A percentile compares a stretch with the other conserved stretches of the same genome.
phyloP scores from a whole-genome alignment of 352 stramenopile genomes.

The Globisporangium paroecandrum region DNA sequence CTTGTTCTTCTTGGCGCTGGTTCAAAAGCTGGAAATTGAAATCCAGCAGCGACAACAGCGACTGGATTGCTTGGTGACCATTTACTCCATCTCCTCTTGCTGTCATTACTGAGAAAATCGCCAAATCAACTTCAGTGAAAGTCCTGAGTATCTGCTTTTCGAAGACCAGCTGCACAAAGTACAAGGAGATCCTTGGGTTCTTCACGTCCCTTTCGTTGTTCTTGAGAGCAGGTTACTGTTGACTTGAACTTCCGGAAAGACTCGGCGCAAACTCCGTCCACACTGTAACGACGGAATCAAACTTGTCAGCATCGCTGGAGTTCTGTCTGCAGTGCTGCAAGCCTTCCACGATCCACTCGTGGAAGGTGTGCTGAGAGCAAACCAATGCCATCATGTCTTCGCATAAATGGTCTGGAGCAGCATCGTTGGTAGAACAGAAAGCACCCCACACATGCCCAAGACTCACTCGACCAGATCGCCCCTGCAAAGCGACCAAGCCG shows the following conservation, averaged over 20 bases:
- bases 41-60: not conserved
- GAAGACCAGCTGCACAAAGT: conserved; percentile 3
- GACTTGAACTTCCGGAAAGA: not conserved
- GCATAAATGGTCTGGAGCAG: not conserved
- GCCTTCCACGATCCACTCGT: conserved; percentile 1
- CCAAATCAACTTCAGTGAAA: not conserved
- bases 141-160: not conserved
- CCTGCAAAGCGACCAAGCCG: not conserved
- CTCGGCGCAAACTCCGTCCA: not conserved
- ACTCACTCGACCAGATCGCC: not conserved
- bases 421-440: not conserved
- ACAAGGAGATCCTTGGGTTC: not conserved
- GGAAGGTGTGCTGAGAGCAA: conserved; percentile 7
- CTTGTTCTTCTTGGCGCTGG: not conserved
- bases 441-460: not conserved
- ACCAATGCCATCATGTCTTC: conserved; percentile 3
- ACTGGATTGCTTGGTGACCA: conserved; percentile 2
- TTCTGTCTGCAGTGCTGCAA: conserved; percentile 8
- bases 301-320: not conserved
- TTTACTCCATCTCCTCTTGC: conserved; percentile 5
- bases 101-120: not conserved
- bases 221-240: not conserved
- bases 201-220: not conserved
- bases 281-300: not conserved
- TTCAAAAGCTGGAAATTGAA: conserved; percentile 8